Evolutionary conservation across 768 basidiomycete genomes (phyloP), one percentile per base, ranked within the genome.

Genomic region (Guyanaporus albipodus): DNA sequence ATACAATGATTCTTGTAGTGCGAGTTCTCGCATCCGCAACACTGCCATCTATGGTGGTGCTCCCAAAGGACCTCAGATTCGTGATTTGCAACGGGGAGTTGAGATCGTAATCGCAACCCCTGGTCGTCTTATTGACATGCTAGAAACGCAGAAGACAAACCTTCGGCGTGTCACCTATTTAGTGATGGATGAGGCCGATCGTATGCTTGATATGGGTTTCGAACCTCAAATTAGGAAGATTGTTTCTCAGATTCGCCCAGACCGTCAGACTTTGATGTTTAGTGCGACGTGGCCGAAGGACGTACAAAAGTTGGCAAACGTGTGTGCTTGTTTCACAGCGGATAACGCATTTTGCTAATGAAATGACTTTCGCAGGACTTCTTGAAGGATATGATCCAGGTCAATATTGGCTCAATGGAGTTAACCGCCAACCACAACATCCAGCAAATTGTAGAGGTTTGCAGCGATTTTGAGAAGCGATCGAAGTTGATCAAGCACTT

Each of bases 181-280:
- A 32, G 96, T 99, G 63, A 90, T 99, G 84, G 96, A 99, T 62
- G 96, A 99, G 70, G 96, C 96, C 36, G 96, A 99, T 74, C 91
- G 96, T 62, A 99, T 99, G 96, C 79, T 99, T 54, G 96, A 99
- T 75, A 99, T 99, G 96, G 96, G 96, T 77, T 99, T 99, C 73
- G 96, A 99, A 72, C 96, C 96, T 43, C 96, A 99, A 68, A 98
- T 99, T 64, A 80, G 94, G 64, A 98, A 98, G 73, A 97, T 99
- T 55, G 90, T 98, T 56, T 76, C 85, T 57, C 96, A 99, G 69
- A 94, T 99, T 62, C 84, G 96, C 32, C 96, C 96, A 34, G 96
- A 99, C 73, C 82, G 96, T 60, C 96, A 99, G 65, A 99, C 96
- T 1, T 78, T 98, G 56, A 96, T 99, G 85, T 99, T 99, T 77